A percentile compares a stretch with the other conserved stretches of the same genome.
phyloP scores from a whole-genome alignment of 352 stramenopile genomes.

The Globisporangium paroecandrum region DNA sequence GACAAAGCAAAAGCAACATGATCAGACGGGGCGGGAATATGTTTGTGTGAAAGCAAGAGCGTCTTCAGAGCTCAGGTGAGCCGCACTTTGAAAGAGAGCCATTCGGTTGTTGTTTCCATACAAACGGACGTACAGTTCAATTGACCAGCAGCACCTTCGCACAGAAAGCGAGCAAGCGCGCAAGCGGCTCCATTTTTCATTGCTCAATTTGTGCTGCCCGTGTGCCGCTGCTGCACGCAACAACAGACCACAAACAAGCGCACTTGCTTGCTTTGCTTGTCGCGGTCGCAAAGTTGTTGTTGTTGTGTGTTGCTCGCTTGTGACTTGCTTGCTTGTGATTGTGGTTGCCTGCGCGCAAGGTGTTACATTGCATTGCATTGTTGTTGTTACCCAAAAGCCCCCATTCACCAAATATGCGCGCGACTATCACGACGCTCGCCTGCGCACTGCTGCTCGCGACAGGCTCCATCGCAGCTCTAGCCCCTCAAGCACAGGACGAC shows the following conservation, averaged over 20 bases:
- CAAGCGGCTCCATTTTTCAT: not conserved
- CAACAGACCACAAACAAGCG: not conserved
- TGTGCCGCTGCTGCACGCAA: not conserved
- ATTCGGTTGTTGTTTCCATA: not conserved
- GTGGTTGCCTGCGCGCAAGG: not conserved
- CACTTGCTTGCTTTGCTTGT: not conserved
- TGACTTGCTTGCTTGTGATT: not conserved
- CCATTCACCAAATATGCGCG: conserved; percentile 3
- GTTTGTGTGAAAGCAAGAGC: not conserved
- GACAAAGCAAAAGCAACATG: not conserved
- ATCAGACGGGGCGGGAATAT: not conserved
- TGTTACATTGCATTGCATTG: conserved; percentile 4
- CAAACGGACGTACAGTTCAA: conserved; percentile 4
- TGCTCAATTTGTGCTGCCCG: conserved; percentile 6
- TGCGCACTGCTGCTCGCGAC: conserved; percentile 1
- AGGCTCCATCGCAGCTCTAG: not conserved
- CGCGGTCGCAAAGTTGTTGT: not conserved
- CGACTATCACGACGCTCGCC: not conserved
- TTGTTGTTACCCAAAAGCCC: not conserved
- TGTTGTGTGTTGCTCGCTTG: not conserved
- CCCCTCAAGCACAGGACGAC: not conserved
- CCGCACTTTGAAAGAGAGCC: not conserved
- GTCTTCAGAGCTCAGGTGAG: not conserved
- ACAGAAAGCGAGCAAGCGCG: not conserved
- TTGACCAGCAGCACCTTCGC: not conserved